These are phyloP conservation scores for Marasmius oreades DNA, from an alignment of 1,284 basidiomycete genomes.

Conservation along the genomic window DNA sequence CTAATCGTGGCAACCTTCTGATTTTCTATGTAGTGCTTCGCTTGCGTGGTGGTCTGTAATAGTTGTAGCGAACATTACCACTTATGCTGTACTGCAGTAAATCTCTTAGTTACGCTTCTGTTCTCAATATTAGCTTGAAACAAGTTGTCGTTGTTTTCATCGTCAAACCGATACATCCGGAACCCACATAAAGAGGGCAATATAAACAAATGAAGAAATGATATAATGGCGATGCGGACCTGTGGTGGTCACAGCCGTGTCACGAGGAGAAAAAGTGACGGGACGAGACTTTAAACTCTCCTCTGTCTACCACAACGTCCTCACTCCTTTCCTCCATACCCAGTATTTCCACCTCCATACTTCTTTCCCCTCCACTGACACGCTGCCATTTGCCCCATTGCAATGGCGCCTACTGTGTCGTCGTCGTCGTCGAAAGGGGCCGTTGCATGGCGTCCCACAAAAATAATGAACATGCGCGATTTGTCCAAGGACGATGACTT, in stretches of 20 bases:
- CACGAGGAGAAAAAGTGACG: not conserved
- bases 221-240: not conserved
- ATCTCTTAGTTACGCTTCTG: not conserved
- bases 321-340: slow-evolving; percentile 15
- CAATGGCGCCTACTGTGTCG: slow-evolving; percentile 36
- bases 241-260: not conserved
- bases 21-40: slow-evolving; percentile 45
- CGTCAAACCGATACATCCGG: not conserved
- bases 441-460: slow-evolving; percentile 69
- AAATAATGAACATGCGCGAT: slow-evolving; percentile 84
- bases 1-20: slow-evolving; percentile 14
- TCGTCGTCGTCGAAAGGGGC: slow-evolving; percentile 24
- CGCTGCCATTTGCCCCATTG: slow-evolving; percentile 4
- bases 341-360: slow-evolving; percentile 3
- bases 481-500: slow-evolving; percentile 85
- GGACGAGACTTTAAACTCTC: not conserved
- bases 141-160: not conserved
- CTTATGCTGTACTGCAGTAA: not conserved
- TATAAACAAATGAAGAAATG: not conserved
- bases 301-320: slow-evolving; percentile 8
- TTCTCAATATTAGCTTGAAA: not conserved
- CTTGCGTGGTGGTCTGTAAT: slow-evolving; percentile 58
- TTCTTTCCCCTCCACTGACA: not conserved
- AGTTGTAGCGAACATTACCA: not conserved
- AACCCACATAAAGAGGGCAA: not conserved